phyloP scores from a whole-genome alignment of 108 stramenopile species.

The Cyclotella baltica region DNA sequence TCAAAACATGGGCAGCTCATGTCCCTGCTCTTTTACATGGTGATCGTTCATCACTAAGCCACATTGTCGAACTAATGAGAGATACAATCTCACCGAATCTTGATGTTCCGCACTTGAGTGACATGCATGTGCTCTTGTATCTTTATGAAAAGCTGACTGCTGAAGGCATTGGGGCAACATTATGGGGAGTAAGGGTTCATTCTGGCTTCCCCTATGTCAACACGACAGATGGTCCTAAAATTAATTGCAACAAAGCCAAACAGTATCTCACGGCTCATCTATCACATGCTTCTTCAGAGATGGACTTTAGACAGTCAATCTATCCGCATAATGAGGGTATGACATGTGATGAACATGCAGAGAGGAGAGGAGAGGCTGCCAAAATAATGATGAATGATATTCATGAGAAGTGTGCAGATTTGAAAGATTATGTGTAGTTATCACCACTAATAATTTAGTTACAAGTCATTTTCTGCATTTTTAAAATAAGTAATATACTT shows the following conservation, averaged over 20 bases:
- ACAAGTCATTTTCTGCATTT: no score
- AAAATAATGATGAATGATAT: background rate
- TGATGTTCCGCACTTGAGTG: background rate
- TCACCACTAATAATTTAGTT: no score
- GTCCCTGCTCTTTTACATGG: background rate
- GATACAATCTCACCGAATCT: background rate
- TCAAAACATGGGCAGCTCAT: background rate
- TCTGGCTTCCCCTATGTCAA: background rate
- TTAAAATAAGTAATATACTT: no score
- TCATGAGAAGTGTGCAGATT: background rate
- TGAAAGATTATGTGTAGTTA: background rate
- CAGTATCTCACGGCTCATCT: constrained; percentile 1
- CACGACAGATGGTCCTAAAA: background rate
- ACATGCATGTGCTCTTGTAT: background rate
- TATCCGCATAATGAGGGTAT: background rate
- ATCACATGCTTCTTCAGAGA: background rate
- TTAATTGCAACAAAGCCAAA: background rate
- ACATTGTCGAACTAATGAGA: background rate
- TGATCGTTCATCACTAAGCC: background rate
- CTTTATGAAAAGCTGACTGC: background rate
- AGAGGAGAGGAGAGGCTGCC: background rate
- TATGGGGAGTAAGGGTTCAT: background rate
- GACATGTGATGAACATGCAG: background rate
- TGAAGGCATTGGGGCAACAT: background rate
- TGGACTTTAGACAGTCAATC: background rate